Conservation (phyloP, 306 rosid species). For the Fragaria ananassa region DNA sequence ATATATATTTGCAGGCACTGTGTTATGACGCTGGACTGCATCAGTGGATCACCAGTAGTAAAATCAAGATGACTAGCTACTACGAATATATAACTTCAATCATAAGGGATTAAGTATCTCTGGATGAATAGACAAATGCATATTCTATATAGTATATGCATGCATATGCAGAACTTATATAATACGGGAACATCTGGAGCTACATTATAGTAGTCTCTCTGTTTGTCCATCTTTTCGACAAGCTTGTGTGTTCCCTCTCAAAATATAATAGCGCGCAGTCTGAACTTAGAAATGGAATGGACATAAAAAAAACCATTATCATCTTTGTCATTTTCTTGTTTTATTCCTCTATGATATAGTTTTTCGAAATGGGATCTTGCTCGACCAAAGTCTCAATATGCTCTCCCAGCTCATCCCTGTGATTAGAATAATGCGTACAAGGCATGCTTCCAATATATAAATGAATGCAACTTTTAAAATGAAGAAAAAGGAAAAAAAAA, state of each 20-base stretch:
- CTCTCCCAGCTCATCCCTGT: slow-evolving; percentile 60
- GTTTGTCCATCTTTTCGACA: slow-evolving; percentile 34
- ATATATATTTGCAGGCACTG: background rate
- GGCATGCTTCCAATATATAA: background rate
- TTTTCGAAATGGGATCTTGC: slow-evolving; percentile 61
- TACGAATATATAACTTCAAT: background rate
- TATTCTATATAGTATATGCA: background rate
- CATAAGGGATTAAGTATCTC: background rate
- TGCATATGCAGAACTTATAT: slow-evolving; percentile 9
- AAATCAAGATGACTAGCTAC: background rate
- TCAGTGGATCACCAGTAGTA: background rate
- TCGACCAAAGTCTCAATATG: slow-evolving; percentile 53
- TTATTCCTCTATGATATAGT: slow-evolving; percentile 63
- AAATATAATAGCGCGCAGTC: slow-evolving; percentile 3
- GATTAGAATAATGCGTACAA: slow-evolving; percentile 23
- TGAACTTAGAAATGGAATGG: slow-evolving; percentile 16
- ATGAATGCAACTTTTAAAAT: background rate
- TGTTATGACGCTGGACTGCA: background rate
- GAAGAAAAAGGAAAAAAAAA: background rate
- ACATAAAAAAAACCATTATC: slow-evolving; percentile 7
- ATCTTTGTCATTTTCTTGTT: slow-evolving; percentile 77
- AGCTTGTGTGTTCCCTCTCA: slow-evolving; percentile 35
- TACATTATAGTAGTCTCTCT: slow-evolving; percentile 28
- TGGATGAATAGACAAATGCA: slow-evolving; percentile 1
- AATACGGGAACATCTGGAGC: slow-evolving; percentile 26